Percentiles rank a stretch among this genome's conserved stretches.
Evolutionary conservation across 768 basidiomycete species (phyloP).

Genomic region (Tulasnella calospora): DNA sequence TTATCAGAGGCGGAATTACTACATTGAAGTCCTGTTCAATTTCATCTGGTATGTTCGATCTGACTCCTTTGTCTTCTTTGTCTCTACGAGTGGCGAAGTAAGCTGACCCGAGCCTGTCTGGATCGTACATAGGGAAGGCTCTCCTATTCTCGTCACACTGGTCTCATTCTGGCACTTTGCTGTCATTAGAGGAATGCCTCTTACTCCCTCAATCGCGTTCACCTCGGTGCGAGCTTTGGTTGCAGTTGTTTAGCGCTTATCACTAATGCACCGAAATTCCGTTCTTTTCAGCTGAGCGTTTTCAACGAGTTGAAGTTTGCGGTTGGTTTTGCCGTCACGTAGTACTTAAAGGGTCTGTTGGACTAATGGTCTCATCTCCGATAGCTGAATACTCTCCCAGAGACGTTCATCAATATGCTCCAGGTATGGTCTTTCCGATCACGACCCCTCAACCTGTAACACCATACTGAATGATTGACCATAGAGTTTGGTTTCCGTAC

Average conservation of each 20-base stretch:
- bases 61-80: background rate
- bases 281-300: constrained; percentile 42
- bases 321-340: constrained; percentile 9
- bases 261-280: background rate
- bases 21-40: constrained; percentile 67
- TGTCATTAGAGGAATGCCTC: constrained; percentile 57
- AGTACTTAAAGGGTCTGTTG: background rate
- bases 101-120: background rate
- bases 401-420: constrained; percentile 84
- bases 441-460: background rate
- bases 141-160: constrained; percentile 50
- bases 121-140: constrained; percentile 37
- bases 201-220: constrained; percentile 85
- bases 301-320: constrained; percentile 83
- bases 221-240: constrained; percentile 40
- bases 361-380: constrained; percentile 27
- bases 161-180: constrained; percentile 60
- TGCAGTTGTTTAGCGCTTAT: background rate
- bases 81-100: background rate
- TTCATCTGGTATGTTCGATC: constrained; percentile 46
- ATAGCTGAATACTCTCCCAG: constrained; percentile 70
- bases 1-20: constrained; percentile 81
- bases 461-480: background rate
- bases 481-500: constrained; percentile 73
- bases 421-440: constrained; percentile 46